Base-by-base conservation (phyloP, 805 yeast species). In the Phaffomyces thermotolerans region DNA sequence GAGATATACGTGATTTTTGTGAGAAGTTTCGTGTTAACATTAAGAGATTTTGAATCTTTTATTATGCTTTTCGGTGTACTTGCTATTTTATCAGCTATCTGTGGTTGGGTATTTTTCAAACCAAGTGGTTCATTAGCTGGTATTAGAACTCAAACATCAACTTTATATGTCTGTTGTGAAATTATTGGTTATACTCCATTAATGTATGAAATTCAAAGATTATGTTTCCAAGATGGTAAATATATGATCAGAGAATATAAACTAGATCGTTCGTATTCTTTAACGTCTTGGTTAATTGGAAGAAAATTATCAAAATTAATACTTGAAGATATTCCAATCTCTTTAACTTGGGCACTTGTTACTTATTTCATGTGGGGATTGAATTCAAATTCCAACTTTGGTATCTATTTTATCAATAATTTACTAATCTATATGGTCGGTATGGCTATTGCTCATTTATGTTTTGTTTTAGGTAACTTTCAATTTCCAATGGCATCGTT, bases 361-460 rank as follows among this genome's bases (percentile, higher is more conserved):
- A 74, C 87, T 0, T 88, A 80, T 56, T 87, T 81, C 63, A 81
- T 87, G 91, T 75, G 77, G 66, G 95, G 95, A 0, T 65, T 87
- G 34, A 60, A 84, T 30, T 60, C 69, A 0, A 69, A 69, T 39
- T 50, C 53, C 18, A 64, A 66, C 8, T 87, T 82, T 55, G 83
- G 81, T 49, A 68, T 76, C 2, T 87, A 72, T 60, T 82, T 82
- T 59, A 71, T 79, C 4, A 71, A 77, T 7, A 67, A 71, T 9
- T 57, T 86, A n/a, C 51, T 86, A 25, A 72, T 71, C 17, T 80
- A 79, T 44, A 63, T 79, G 49, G 68, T 71, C 40, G 72, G 82
- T 10, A 73, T 81, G 66, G 66, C 78, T 5, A 62, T 72, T 48
- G 85, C 84, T 0, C 56, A 69, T 73, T 54, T 57, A 47, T 51